These are phyloP conservation scores for Heliocybe sulcata DNA, from an alignment of 1,284 basidiomycete species.

Conservation along the genomic window DNA sequence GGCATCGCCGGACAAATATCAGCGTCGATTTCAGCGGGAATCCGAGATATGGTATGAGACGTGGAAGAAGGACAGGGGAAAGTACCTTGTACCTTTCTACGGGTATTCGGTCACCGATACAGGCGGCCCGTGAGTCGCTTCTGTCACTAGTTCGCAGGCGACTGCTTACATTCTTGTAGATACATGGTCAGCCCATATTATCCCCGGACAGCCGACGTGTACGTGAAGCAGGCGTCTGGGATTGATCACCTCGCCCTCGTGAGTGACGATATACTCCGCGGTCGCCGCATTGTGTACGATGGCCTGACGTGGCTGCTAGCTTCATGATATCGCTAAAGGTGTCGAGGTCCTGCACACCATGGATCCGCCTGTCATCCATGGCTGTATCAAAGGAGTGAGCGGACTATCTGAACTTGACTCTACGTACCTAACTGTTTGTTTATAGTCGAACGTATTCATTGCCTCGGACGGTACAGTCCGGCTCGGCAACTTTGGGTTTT, in stretches of 20 bases:
- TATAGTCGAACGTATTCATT: conserved; percentile 14
- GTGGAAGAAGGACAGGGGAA: conserved; percentile 42
- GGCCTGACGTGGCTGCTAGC: no score
- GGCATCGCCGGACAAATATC: not conserved
- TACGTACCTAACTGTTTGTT: not conserved
- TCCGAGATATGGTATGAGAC: conserved; percentile 46
- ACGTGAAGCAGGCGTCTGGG: not conserved
- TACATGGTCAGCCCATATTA: conserved; percentile 54
- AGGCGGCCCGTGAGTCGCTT: conserved; percentile 36
- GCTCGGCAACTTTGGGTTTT: conserved; percentile 15
- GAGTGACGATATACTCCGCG: not conserved
- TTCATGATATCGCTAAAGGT: conserved; percentile 13
- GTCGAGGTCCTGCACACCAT: conserved; percentile 13
- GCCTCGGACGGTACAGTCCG: conserved; percentile 11
- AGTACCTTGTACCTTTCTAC: conserved; percentile 47
- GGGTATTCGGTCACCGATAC: conserved; percentile 45
- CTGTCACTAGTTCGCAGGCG: not conserved
- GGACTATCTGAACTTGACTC: not conserved
- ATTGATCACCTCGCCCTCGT: not conserved
- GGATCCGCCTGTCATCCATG: conserved; percentile 11
- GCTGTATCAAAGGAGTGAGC: conserved; percentile 7
- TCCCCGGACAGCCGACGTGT: not conserved
- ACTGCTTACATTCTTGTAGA: conserved; percentile 16
- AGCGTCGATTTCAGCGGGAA: conserved; percentile 44
- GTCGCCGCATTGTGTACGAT: not conserved